Base-by-base conservation (phyloP, 1,139 yeast species). In the Starmera stellimalicola region DNA sequence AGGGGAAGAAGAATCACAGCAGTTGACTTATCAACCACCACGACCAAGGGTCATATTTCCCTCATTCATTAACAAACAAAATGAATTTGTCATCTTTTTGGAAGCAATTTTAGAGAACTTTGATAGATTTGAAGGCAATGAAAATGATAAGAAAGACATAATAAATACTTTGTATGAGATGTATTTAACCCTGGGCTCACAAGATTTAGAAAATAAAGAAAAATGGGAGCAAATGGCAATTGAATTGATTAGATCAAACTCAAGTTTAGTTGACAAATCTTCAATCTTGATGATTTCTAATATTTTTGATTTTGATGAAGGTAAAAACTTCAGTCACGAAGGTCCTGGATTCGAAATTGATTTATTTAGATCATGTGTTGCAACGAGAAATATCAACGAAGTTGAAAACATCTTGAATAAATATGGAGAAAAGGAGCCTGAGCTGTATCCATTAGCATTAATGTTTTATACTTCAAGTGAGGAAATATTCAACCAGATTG, bases 1-100 rank as follows among this genome's bases (percentile, higher is more conserved):
- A 33, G 32, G 12, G 16, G 29, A 16, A 29, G n/a, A 16, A 27
- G 15, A 14, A 12, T 18, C 16, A 17, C 30, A 34, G 16, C 52
- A 54, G 19, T 91, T 94, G 2, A 83, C 95, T 0, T 88, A 88
- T 51, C 77, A 81, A 37, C 96, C 97, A 2, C 98, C 99, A 2
- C 70, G 77, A 36, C 97, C 98, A 4, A 70, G 88, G 34, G 64
- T 91, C 28, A 83, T 91, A 3, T 93, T 87, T 52, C 77, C 94
- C 2, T 76, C 94, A 2, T 93, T 91, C 54, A 74, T 83, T 12
- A 74, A 79, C 47, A 85, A 82, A 51, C 87, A 94, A 0, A 73
- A 78, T 49, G 93, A 88, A 49, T 88, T 91, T 65, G 94, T 88
- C 15, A 82, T 84, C n/a, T 88, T 93, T 45, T 58, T 91, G 36